Base-by-base conservation (phyloP, 2,329 filamentous ascomycete genomes). In the Pseudopithomyces maydicus region DNA sequence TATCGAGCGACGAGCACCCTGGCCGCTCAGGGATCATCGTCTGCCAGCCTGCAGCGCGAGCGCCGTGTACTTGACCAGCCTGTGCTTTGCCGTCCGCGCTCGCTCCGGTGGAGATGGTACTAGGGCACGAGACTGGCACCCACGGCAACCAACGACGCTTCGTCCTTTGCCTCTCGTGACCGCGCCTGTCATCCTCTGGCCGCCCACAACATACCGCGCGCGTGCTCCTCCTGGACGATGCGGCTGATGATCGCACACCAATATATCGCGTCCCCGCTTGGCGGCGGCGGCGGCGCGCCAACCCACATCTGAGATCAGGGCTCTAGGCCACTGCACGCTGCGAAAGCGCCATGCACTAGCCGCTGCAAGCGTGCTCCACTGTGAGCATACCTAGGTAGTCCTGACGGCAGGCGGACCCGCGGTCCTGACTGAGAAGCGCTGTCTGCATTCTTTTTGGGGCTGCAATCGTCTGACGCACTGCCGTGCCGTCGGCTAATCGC, bases 171-270 rank as follows among this genome's bases (percentile, higher is more conserved):
- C 48, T 42, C 49, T 44, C 26, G 39, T 52, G 38, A 52, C 39
- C 17, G 35, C 47, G 35, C 41, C 49, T 23, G 26, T 52, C 49
- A 44, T 36, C 48, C n/a, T 44, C 15, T 43, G 23, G 41, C 39
- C 41, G 39, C 49, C 39, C 39, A 23, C 23, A n/a, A 22, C 22
- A 62, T 64, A 57, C 55, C 57, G 65, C 62, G 63, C 59, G 57
- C 55, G 47, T 55, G 53, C 55, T 55, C 46, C 55, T 55, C 46
- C 32, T 57, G 35, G 47, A 56, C 64, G 57, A 74, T 74, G 73
- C 71, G 73, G 73, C 73, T 75, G 73, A 75, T 73, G 71, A 74
- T 72, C 69, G 61, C 69, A 65, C 64, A 63, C 65, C 72, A 74
- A 74, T 73, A 72, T 71, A 69, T 66, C 65, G 45, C 19, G 46